Base-by-base conservation (phyloP, 257 asterid genomes). In the Craterostigma plantagineum region DNA sequence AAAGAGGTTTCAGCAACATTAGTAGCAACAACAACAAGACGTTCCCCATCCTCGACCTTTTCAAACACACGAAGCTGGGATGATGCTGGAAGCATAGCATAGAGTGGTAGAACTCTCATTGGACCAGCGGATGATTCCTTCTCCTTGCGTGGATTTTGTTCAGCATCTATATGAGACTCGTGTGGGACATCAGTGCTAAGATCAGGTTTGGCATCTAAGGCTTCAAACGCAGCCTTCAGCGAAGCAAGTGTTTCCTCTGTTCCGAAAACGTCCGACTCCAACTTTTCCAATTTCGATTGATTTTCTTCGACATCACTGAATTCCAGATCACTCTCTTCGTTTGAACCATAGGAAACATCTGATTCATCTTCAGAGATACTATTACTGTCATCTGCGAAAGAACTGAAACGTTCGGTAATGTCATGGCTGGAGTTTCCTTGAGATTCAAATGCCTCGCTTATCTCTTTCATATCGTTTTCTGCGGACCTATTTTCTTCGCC, bases 71-170 rank as follows among this genome's bases (percentile, higher is more conserved):
- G 75, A 55, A 82, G 93, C 72, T 87, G 93, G 44, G 87, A 63
- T n/a, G 85, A 54, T 14, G 90, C 98, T 27, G 98, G 93, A 66
- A 82, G 98, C 98, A 87, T 82, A 9, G 98, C 93, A 64, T 82
- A 87, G 52, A 87, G 93, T 16, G 93, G 95, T 18, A 87, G 63
- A 60, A 79, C 78, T 46, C 50, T 40, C 67, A 87, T 63, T 2
- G 78, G 62, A 43, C 93, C 77, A 16, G 59, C 47, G 44, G 58
- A 34, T 30, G 49, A 54, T 46, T 50, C 48, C 50, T 60, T 73
- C 33, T 50, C 61, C 49, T 42, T 18, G 45, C 51, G 66, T 37
- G 10, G 36, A 42, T 39, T 37, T 38, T 10, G 57, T 52, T 62
- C 51, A 39, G 52, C 9, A 23, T 36, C 2, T 40, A 72, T 58